Base-by-base conservation (phyloP, 108 stramenopile genomes). In the Pseudonitzschia multiseries region DNA sequence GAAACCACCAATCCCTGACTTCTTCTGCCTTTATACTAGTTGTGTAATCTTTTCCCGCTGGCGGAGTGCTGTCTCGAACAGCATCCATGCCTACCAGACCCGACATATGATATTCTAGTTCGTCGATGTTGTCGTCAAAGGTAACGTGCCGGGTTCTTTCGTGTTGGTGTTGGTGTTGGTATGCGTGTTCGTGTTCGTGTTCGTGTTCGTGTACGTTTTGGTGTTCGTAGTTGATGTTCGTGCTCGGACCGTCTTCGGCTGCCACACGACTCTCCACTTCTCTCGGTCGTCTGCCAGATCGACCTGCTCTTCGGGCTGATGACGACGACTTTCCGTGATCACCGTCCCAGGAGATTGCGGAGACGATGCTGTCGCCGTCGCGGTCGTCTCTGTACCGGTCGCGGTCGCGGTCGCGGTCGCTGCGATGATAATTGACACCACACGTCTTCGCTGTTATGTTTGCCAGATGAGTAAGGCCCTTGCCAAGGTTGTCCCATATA, bases 261-360 rank as follows among this genome's bases (percentile, higher is more conserved):
- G 54, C 26, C 24, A 2, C 26, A 2, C 22, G 24, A 56, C 4
- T 1, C 5, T 56, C 54, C 26, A 2, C 21, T 6, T 22, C 54
- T 3, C 54, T 56, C 2, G 54, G 9, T 26, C 26, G 54, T 2
- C 22, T 21, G 17, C 5, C 24, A 13, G 21, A 26, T 26, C 54
- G 21, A 26, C 20, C 54, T 22, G 22, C 24, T 20, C 54, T 56
- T 20, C 54, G 26, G 54, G 17, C 18, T 18, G 46, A 18, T 8
- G 46, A 42, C 42, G 56, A 59, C 27, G 57, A 59, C 29, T n/a
- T 31, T 9, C 14, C 61, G 36, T 62, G 26, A 29, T 62, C 61
- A 33, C 18, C 32, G 14, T 62, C 61, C 61, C 61, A 62, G n/a
- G 61, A 62, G 29, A 62, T 41, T 8, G 61, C 61, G 4, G 61